Evolutionary conservation across 2,329 filamentous ascomycete genomes (phyloP), one percentile per base, ranked within the genome.

Genomic region (Uncinocarpus reesii): DNA sequence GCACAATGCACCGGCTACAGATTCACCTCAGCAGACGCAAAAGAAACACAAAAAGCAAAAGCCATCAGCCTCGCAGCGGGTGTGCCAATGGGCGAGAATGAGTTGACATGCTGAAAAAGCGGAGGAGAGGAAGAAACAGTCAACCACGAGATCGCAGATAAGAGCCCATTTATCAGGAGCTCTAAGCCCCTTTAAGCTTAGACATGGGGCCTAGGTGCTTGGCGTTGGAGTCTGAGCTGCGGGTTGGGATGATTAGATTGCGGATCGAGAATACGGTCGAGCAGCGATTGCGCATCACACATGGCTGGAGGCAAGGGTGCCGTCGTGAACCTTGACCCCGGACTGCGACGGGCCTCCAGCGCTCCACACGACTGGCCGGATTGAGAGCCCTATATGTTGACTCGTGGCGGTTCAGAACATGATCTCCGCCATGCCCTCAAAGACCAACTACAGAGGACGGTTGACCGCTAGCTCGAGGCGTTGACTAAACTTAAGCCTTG

Each of bases 131-230:
- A 36, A 43, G 28, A 42, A 37, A 37, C 23, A 35, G 21, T 10
- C 29, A 43, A 26, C 43, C 34, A 46, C 34, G 43, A 46, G 43
- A 46, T 46, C 32, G 21, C 35, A 26, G 43, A 46, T 46, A 37
- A 46, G 32, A 37, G 21, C 21, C 16, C 31, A 29, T 21, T 38
- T 26, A 46, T 38, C 43, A 46, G 34, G 34, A 26, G 34, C 34
- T 24, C 43, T 46, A 46, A 38, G 18, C 43, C 43, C 11, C 23
- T 46, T 38, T 29, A 10, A 15, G 43, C 28, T 21, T 46, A 46
- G 43, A 21, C 7, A 15, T 10, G 15, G 24, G 23, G 13, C 13
- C 31, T 46, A 28, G 43, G 8, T 10, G 23, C 43, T 46, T 46
- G 43, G 43, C 43, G 23, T n/a, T 29, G 23, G 43, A 36, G 43